Percentiles rank a stretch among this genome's conserved stretches.
phyloP scores from a whole-genome alignment of 225 moss, liverwort and hornwort genomes.

The Climacium dendroides region DNA sequence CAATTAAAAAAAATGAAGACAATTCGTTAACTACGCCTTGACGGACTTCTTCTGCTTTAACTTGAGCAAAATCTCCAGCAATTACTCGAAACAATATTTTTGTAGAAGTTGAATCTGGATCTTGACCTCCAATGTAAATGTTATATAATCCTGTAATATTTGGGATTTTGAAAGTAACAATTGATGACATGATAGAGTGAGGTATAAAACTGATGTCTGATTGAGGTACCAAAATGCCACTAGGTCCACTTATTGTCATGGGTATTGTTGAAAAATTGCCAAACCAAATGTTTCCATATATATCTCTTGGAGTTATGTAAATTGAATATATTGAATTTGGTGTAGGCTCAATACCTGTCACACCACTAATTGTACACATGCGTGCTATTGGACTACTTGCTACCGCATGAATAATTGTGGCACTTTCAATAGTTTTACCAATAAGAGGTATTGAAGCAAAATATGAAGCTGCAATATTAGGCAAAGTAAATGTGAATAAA shows the following conservation, averaged over 20 bases:
- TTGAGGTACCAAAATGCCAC: background rate
- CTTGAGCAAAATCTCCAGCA: slow-evolving; percentile 10
- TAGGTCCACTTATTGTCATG: background rate
- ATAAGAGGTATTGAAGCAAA: slow-evolving; percentile 9
- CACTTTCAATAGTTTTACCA: background rate
- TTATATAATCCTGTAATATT: background rate
- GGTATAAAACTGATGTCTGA: background rate
- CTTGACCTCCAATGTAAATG: background rate
- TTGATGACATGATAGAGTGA: background rate
- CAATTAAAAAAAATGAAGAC: slow-evolving; percentile 14
- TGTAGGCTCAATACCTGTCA: background rate
- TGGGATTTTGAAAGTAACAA: slow-evolving; percentile 6
- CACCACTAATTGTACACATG: slow-evolving; percentile 11
- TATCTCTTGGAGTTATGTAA: slow-evolving; percentile 7
- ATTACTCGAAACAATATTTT: background rate
- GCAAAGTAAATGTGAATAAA: slow-evolving; percentile 9
- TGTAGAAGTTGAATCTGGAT: background rate
- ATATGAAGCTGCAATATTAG: slow-evolving; percentile 5
- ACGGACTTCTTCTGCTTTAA: background rate
- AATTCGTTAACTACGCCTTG: background rate
- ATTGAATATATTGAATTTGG: slow-evolving; percentile 9
- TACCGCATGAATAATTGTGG: background rate
- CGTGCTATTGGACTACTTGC: background rate
- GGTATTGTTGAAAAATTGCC: background rate
- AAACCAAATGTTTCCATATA: slow-evolving; percentile 14